phyloP scores from a whole-genome alignment of 805 yeast species.

The Zygosaccharomyces bailii region DNA sequence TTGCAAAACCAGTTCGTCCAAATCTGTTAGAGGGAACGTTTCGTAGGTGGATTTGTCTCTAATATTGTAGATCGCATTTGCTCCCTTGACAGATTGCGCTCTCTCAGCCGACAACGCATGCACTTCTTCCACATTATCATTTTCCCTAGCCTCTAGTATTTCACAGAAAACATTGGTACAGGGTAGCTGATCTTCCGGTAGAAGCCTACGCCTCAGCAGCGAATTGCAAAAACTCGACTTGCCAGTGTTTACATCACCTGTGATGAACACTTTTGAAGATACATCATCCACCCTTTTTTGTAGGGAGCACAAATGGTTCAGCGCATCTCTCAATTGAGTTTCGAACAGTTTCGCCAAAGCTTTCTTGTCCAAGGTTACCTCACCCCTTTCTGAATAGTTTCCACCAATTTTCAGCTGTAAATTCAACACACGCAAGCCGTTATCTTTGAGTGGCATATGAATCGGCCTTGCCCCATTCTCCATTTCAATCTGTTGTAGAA shows the following conservation, averaged over 20 bases:
- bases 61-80: constrained; percentile 33
- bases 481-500: constrained; percentile 47
- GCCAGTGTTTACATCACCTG: constrained; percentile 97
- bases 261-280: constrained; percentile 87
- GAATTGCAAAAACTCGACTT: constrained; percentile 96
- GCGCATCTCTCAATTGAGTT: constrained; percentile 60
- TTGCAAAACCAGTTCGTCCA: constrained; percentile 69
- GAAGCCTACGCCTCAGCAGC: constrained; percentile 63
- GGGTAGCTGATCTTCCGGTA: constrained; percentile 98
- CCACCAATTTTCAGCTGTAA: constrained; percentile 31
- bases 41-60: constrained; percentile 65
- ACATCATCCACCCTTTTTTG: constrained; percentile 86
- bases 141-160: constrained; percentile 78
- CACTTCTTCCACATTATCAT: constrained; percentile 77
- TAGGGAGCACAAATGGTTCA: constrained; percentile 65
- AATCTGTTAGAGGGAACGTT: constrained; percentile 47
- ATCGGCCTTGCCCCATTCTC: constrained; percentile 64
- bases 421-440: constrained; percentile 28
- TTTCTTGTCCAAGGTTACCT: constrained; percentile 59
- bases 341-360: constrained; percentile 69
- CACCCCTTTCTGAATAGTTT: constrained; percentile 30
- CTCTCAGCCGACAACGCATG: constrained; percentile 75
- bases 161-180: constrained; percentile 96
- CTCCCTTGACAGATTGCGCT: constrained; percentile 28
- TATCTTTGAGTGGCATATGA: constrained; percentile 50